Evolutionary conservation across 2,329 filamentous ascomycete genomes (phyloP).

Genomic region (Anisogramma anomala): DNA sequence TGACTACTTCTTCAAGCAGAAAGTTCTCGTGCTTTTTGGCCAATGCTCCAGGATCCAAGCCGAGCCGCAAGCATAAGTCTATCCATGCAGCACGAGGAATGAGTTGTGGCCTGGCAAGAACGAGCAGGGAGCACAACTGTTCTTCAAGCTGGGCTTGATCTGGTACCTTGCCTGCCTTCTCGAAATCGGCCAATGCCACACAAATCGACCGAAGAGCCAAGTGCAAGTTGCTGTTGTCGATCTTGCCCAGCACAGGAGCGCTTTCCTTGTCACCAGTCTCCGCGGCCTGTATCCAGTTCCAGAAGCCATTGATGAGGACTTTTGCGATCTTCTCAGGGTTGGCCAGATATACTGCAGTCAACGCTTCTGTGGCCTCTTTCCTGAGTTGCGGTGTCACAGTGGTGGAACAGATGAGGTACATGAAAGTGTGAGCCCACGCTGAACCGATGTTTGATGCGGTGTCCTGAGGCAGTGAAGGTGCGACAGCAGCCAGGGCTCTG

Average conservation of each 20-base stretch:
- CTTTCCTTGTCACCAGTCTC: constrained; percentile 68
- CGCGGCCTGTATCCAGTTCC: constrained; percentile 63
- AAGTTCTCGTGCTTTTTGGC: constrained; percentile 51
- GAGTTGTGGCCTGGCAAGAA: constrained; percentile 67
- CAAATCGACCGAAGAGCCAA: constrained; percentile 52
- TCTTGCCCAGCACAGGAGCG: constrained; percentile 53
- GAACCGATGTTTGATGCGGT: constrained; percentile 38
- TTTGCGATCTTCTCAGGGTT: constrained; percentile 46
- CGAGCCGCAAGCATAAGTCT: constrained; percentile 66
- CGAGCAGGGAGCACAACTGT: constrained; percentile 66
- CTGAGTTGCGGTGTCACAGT: constrained; percentile 50
- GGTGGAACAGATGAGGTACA: constrained; percentile 63
- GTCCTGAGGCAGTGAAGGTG: constrained; percentile 40
- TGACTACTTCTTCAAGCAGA: constrained; percentile 56
- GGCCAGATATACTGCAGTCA: constrained; percentile 55
- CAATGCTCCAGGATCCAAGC: constrained; percentile 71
- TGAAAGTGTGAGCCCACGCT: constrained; percentile 73
- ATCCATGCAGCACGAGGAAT: constrained; percentile 81
- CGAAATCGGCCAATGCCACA: constrained; percentile 39
- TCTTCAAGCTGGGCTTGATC: constrained; percentile 42
- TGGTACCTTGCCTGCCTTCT: constrained; percentile 33
- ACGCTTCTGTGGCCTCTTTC: constrained; percentile 46
- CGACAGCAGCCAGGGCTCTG: constrained; percentile 54
- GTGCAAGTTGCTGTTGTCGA: constrained; percentile 52
- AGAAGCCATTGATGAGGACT: constrained; percentile 62